phyloP scores from a whole-genome alignment of 1,284 basidiomycete genomes.

The Vanrija humicola region DNA sequence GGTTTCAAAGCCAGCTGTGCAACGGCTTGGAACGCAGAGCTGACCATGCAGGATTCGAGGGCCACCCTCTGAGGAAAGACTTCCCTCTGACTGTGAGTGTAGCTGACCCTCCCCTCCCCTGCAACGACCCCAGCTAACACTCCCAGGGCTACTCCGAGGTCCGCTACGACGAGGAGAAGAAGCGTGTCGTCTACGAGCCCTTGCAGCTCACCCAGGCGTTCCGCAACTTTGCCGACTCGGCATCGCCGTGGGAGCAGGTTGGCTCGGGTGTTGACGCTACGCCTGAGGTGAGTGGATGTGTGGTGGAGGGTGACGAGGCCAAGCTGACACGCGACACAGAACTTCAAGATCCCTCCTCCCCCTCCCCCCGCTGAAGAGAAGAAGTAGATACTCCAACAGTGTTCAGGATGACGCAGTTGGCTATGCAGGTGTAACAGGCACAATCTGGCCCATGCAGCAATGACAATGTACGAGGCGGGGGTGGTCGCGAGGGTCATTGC shows the following conservation, averaged over 20 bases:
- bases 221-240: conserved; percentile 87
- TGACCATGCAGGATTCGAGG: conserved; percentile 74
- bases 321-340: conserved; percentile 15
- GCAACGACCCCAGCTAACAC: conserved; percentile 32
- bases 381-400: conserved; percentile 16
- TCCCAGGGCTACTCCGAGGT: conserved; percentile 87
- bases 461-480: background rate
- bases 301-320: background rate
- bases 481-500: background rate
- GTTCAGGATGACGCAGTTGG: too few species aligned
- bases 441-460: background rate
- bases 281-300: conserved; percentile 27
- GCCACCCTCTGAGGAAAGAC: conserved; percentile 95
- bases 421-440: too few species aligned
- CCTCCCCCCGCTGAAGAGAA: conserved; percentile 47
- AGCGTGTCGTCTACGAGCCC: conserved; percentile 97
- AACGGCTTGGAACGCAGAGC: background rate
- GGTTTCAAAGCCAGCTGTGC: conserved; percentile 43
- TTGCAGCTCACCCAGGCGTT: conserved; percentile 97
- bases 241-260: conserved; percentile 94
- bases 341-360: conserved; percentile 49
- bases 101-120: background rate
- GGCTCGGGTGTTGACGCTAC: conserved; percentile 62
- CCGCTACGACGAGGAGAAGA: conserved; percentile 96
- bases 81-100: conserved; percentile 82